Conservation (phyloP, 148 eudicot species). For the Silene conica region DNA sequence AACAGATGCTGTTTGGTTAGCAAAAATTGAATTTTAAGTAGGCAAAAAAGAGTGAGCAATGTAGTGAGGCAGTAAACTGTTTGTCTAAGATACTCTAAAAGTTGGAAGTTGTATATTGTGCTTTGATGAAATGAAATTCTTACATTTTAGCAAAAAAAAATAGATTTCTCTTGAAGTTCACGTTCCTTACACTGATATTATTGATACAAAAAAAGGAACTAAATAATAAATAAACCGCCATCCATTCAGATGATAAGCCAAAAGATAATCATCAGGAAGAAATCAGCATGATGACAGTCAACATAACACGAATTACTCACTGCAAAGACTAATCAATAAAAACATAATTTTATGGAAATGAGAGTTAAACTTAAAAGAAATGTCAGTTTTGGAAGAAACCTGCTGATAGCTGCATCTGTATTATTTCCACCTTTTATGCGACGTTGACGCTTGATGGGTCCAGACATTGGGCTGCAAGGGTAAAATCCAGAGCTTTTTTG, state of each 20-base stretch:
- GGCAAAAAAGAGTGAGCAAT: no score
- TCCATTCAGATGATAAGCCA: not conserved
- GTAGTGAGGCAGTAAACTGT: no score
- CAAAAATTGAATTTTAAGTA: no score
- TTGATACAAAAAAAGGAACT: not conserved
- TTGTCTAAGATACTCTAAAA: no score
- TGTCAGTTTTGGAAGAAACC: constrained; percentile 35
- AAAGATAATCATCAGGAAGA: not conserved
- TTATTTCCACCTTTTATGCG: constrained; percentile 55
- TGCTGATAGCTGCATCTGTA: constrained; percentile 61
- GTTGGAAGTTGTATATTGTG: no score
- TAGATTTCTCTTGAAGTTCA: no score
- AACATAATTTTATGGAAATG: not conserved
- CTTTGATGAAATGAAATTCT: no score
- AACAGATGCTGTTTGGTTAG: no score
- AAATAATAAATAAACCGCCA: not conserved
- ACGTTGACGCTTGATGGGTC: constrained; percentile 68
- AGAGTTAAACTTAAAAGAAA: no score
- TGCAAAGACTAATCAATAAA: not conserved
- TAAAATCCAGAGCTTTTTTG: constrained; percentile 84
- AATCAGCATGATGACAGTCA: not conserved
- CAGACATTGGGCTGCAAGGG: constrained; percentile 65
- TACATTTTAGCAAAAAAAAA: no score
- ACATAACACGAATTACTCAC: not conserved
- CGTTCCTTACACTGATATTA: not conserved